Conservation (phyloP, 257 asterid species). For the Phtheirospermum japonicum region DNA sequence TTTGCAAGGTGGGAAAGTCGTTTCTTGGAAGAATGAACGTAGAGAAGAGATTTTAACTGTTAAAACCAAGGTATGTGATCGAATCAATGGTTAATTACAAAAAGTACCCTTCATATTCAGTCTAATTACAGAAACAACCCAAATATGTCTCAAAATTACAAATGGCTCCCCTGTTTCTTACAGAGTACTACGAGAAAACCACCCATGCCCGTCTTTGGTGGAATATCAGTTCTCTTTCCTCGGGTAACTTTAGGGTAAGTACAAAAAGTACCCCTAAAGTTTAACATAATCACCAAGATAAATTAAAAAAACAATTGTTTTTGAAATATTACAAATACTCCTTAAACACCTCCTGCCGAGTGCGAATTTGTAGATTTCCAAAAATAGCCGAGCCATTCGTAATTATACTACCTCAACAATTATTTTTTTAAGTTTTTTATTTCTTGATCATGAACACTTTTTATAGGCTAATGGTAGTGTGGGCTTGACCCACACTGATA, state of each 20-base stretch:
- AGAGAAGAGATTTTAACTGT: constrained; percentile 50
- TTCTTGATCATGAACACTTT: constrained; percentile 6
- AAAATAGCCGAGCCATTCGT: neutral
- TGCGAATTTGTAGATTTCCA: neutral
- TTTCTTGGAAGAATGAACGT: constrained; percentile 57
- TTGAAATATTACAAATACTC: neutral
- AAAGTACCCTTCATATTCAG: neutral
- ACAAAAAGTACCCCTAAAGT: neutral
- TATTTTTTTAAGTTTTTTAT: neutral
- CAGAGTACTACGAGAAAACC: constrained; percentile 41
- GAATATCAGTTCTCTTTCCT: constrained; percentile 53
- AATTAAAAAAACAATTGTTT: neutral
- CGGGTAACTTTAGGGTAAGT: constrained; percentile 32
- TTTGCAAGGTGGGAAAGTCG: constrained; percentile 50
- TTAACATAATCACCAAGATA: neutral
- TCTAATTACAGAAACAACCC: too few relatives aligned
- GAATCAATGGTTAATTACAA: neutral
- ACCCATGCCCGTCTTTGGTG: constrained; percentile 41
- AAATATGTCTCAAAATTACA: too few relatives aligned
- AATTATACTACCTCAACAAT: neutral
- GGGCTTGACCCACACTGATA: constrained; percentile 47
- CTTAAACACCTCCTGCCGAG: neutral
- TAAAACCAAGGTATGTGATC: constrained; percentile 40
- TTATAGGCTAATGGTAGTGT: constrained; percentile 28
- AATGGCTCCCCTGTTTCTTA: too few relatives aligned